Conservation (phyloP, 2,329 filamentous ascomycete species). For the Pseudocercospora vitis region DNA sequence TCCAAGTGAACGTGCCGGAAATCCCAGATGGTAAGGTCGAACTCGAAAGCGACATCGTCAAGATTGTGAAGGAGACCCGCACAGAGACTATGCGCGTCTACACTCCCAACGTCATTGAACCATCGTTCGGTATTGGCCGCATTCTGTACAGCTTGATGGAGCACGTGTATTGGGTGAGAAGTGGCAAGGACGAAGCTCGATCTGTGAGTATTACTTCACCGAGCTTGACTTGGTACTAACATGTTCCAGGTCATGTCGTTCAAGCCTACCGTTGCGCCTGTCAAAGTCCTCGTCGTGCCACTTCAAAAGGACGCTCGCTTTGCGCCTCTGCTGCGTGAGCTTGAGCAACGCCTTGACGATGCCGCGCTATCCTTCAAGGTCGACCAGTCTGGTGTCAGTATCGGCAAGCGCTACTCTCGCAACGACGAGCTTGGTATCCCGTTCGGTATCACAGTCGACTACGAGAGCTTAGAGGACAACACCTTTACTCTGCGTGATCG, state of each 20-base stretch:
- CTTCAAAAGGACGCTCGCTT: constrained; percentile 80
- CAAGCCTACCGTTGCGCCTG: constrained; percentile 78
- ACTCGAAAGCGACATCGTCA: constrained; percentile 74
- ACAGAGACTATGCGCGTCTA: constrained; percentile 85
- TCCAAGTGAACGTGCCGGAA: constrained; percentile 70
- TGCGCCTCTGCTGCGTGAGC: constrained; percentile 68
- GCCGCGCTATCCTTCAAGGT: constrained; percentile 79
- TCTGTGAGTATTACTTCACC: constrained; percentile 62
- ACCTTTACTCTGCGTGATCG: constrained; percentile 86
- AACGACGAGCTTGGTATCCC: constrained; percentile 96
- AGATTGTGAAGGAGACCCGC: constrained; percentile 79
- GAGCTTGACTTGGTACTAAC: constrained; percentile 14
- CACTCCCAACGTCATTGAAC: constrained; percentile 84
- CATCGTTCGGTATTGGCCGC: constrained; percentile 93
- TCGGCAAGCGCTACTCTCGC: constrained; percentile 90
- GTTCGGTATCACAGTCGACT: constrained; percentile 91
- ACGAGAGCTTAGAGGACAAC: constrained; percentile 87
- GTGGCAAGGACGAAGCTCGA: constrained; percentile 78
- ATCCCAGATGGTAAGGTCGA: constrained; percentile 70
- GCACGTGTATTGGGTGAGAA: constrained; percentile 92
- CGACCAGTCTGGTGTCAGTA: constrained; percentile 86
- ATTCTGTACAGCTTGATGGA: constrained; percentile 93
- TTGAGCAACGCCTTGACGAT: constrained; percentile 74
- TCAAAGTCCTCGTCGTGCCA: constrained; percentile 89
- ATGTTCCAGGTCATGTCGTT: constrained; percentile 65